These are phyloP conservation scores for Fraxinus cuspidata DNA, from an alignment of 257 asterid species.

Conservation along the genomic window DNA sequence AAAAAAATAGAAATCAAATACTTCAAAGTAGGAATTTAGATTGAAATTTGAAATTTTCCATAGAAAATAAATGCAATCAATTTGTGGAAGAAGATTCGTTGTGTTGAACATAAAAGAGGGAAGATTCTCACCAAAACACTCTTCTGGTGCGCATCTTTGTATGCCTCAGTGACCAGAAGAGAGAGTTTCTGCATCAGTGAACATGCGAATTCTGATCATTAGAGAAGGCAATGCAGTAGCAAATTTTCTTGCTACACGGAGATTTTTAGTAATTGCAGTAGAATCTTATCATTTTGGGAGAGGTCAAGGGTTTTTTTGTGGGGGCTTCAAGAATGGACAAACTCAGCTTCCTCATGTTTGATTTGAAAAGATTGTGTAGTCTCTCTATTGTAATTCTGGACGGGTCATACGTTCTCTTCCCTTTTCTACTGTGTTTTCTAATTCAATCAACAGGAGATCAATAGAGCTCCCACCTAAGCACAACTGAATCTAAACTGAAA, in stretches of 20 bases:
- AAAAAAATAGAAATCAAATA: no score
- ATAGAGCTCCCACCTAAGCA: background rate
- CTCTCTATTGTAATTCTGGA: background rate
- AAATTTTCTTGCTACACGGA: background rate
- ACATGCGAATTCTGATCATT: background rate
- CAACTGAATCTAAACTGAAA: background rate
- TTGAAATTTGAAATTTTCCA: no score
- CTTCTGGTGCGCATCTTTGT: constrained; percentile 90
- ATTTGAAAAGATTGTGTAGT: background rate
- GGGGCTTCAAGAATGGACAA: background rate
- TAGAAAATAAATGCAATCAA: no score
- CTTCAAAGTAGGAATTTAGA: no score
- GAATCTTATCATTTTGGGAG: background rate
- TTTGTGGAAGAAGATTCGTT: background rate
- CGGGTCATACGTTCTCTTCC: background rate
- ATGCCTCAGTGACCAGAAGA: constrained; percentile 81
- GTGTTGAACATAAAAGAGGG: background rate
- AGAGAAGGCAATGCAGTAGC: background rate
- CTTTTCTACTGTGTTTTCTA: background rate
- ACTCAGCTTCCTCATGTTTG: background rate
- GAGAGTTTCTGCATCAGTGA: constrained; percentile 60
- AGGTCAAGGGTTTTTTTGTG: background rate
- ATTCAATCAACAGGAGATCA: background rate
- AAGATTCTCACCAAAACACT: constrained; percentile 63
- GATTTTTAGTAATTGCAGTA: background rate